Percentiles rank a stretch among this genome's conserved stretches.
Evolutionary conservation across 176 grass and related monocot genomes (phyloP).

Genomic region (Musa troglodytarum): DNA sequence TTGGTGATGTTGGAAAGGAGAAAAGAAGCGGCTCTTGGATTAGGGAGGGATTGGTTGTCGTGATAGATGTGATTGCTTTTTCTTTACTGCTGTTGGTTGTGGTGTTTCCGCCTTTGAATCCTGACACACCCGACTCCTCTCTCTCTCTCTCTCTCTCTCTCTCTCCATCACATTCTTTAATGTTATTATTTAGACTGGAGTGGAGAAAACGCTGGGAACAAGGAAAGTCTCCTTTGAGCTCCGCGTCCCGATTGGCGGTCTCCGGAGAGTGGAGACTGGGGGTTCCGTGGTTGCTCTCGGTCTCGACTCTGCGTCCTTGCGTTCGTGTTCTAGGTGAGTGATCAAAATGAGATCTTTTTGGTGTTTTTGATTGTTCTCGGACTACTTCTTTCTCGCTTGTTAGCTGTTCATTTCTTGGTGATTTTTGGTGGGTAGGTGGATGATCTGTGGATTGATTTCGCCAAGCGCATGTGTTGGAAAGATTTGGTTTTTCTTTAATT

Average conservation of each 20-base stretch:
- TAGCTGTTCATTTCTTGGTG: too few species aligned
- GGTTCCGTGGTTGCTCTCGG: neutral
- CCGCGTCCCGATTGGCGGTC: neutral
- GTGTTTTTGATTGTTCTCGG: neutral
- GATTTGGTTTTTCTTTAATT: neutral
- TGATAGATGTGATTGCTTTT: neutral
- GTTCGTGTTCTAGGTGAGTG: neutral
- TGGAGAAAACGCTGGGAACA: constrained; percentile 6
- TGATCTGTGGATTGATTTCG: neutral
- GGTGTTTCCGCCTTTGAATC: neutral
- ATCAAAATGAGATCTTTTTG: neutral
- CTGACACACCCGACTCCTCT: neutral
- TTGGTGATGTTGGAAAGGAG: neutral
- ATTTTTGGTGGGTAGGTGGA: neutral
- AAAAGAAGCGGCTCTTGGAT: neutral
- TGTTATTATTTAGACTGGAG: neutral
- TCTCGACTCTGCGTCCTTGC: neutral
- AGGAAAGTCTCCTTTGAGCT: constrained; percentile 3
- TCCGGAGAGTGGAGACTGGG: neutral
- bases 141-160: neutral
- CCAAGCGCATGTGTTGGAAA: neutral
- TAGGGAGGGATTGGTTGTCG: neutral
- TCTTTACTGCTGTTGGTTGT: neutral
- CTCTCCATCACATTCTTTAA: neutral
- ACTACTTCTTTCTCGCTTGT: neutral